phyloP scores from a whole-genome alignment of 768 basidiomycete species.

The Lactarius evosmus region DNA sequence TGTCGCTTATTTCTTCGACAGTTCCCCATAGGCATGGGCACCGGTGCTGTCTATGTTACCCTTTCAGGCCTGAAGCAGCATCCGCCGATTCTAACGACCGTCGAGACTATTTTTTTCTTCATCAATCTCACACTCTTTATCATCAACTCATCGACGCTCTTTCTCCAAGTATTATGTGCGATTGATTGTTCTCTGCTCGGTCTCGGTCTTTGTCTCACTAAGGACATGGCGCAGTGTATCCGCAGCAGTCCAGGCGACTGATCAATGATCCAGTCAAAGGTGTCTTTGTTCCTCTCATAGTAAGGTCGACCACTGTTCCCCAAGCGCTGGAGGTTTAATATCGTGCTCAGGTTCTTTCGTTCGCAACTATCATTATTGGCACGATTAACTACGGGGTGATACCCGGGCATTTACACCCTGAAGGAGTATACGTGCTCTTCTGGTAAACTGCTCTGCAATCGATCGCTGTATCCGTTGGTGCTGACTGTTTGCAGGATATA shows the following conservation, averaged over 20 bases:
- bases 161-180: slow-evolving; percentile 44
- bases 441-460: slow-evolving; percentile 34
- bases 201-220: neutral
- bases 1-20: slow-evolving; percentile 26
- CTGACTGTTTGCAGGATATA: slow-evolving; percentile 39
- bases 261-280: slow-evolving; percentile 45
- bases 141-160: slow-evolving; percentile 42
- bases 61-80: slow-evolving; percentile 41
- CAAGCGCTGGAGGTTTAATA: neutral
- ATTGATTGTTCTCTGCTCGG: neutral
- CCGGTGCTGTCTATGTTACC: slow-evolving; percentile 49
- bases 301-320: slow-evolving; percentile 24
- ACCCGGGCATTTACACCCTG: slow-evolving; percentile 35
- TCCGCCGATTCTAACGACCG: slow-evolving; percentile 33
- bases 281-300: slow-evolving; percentile 43
- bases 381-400: slow-evolving; percentile 47
- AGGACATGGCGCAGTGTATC: slow-evolving; percentile 39
- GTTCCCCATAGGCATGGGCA: slow-evolving; percentile 52
- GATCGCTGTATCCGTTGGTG: neutral
- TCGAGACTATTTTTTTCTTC: slow-evolving; percentile 48
- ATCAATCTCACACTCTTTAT: slow-evolving; percentile 45
- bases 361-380: slow-evolving; percentile 49
- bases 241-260: slow-evolving; percentile 41
- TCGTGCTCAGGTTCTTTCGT: slow-evolving; percentile 42
- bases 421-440: slow-evolving; percentile 43